Evolutionary conservation across 2,329 filamentous ascomycete genomes (phyloP), one percentile per base, ranked within the genome.

Genomic region (Fusarium brachygibbosum): DNA sequence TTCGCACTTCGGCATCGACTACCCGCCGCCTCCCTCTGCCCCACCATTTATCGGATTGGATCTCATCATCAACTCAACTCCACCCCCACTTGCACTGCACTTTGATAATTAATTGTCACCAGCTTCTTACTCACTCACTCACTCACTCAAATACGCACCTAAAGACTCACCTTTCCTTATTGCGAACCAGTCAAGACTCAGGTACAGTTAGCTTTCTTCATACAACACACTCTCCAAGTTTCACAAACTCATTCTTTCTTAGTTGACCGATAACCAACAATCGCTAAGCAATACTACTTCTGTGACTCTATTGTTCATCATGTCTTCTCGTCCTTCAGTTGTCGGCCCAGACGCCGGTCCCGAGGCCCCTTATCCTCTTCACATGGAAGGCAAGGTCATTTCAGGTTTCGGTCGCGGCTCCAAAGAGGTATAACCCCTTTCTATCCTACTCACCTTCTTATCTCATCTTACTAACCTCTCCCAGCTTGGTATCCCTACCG

Each of bases 341-440:
- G 88, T 93, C 62, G 95, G 95, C 58, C 84, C 90, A 11, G 88
- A 92, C 42, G 79, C 83, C 38, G 93, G 93, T 5, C 95, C 95
- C 14, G 85, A 89, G 74, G 52, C 88, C 8, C 96, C 96, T 0
- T 98, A 90, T 79, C 96, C 96, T 1, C 86, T 97, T 73, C 88
- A 86, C 72, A 90, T 98, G 82, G 90, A 92, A 66, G 96, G 96
- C 25, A 88, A 91, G 57, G 94, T 99, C 25, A 94, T 98, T 75
- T 91, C 93, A 75, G 96, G 96, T 34, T 98, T 98, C 79, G 95
- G 96, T 41, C 88, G 96, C 63, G 96, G 96, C 17, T 97, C 93
- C 75, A 97, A 94, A 83, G 94, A 98, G 82, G 93, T 94, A 78
- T 62, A 16, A 81, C 16, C 10, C 38, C 21, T 45, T 46, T 17